Evolutionary conservation across 441 rosid species (phyloP), one percentile per base, ranked within the genome.

Genomic region (Euphorbia corollata): DNA sequence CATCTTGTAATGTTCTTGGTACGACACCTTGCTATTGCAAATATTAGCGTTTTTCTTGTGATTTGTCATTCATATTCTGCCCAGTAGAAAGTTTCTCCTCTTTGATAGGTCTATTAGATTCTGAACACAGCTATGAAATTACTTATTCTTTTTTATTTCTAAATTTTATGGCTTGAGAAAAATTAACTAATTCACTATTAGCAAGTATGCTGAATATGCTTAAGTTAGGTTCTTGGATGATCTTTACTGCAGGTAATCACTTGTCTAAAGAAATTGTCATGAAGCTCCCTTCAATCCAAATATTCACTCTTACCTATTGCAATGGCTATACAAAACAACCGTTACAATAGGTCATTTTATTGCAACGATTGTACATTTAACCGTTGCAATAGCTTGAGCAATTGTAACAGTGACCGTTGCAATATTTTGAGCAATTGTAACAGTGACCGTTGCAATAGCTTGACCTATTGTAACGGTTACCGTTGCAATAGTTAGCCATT

Each of bases 241-340:
- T 83, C 67, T 79, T 79, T 75, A 41, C 36, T 19, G 75, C 87
- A 94, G 99, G 99, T 96, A 70, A 89, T 94, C 73, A 91, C 94
- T 68, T 96, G 97, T 68, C 77, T 94, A 64, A 94, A 94, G 75
- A 94, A 94, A n/a, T n/a, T n/a, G n/a, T n/a, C n/a, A n/a, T n/a
- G n/a, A n/a, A n/a, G n/a, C n/a, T n/a, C n/a, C n/a, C n/a, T n/a
- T n/a, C n/a, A n/a, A n/a, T n/a, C n/a, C n/a, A n/a, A n/a, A n/a
- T n/a, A n/a, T n/a, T n/a, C n/a, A n/a, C n/a, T n/a, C n/a, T n/a
- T n/a, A n/a, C n/a, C n/a, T n/a, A n/a, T n/a, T n/a, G n/a, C n/a
- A n/a, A n/a, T n/a, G n/a, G n/a, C n/a, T n/a, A n/a, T n/a, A n/a
- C n/a, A n/a, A n/a, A n/a, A n/a, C n/a, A n/a, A n/a, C n/a, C n/a